Evolutionary conservation across 2,329 filamentous ascomycete genomes (phyloP).

Genomic region (Calonectria henricotiae): DNA sequence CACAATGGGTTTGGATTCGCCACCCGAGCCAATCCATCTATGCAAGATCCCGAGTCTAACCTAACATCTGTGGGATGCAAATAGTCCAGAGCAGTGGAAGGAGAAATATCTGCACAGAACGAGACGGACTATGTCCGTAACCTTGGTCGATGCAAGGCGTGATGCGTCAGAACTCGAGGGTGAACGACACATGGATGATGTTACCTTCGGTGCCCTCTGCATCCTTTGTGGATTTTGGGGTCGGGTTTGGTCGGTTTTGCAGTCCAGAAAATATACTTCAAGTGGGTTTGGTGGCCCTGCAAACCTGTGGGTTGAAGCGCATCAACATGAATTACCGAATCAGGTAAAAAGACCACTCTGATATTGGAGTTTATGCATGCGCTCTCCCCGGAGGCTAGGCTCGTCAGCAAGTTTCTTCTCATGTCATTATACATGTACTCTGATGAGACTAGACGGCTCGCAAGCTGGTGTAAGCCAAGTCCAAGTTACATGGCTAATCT

Average conservation of each 20-base stretch:
- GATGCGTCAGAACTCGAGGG: constrained; percentile 6
- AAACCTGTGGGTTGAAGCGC: constrained; percentile 13
- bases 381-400: constrained; percentile 2
- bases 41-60: neutral
- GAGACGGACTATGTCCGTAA: neutral
- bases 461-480: neutral
- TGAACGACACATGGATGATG: neutral
- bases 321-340: neutral
- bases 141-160: neutral
- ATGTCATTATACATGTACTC: constrained; percentile 15
- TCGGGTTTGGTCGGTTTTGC: neutral
- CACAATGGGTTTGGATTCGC: too few relatives aligned
- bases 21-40: neutral
- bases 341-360: constrained; percentile 2
- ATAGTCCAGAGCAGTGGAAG: neutral
- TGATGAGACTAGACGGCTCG: neutral
- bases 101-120: neutral
- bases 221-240: constrained; percentile 4
- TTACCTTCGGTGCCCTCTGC: neutral
- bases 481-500: neutral
- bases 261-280: neutral
- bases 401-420: constrained; percentile 3
- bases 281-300: neutral
- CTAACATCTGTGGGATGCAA: constrained; percentile 2
- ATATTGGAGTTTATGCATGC: constrained; percentile 12